Base-by-base conservation (phyloP, 257 asterid species). In the Lycium barbarum region DNA sequence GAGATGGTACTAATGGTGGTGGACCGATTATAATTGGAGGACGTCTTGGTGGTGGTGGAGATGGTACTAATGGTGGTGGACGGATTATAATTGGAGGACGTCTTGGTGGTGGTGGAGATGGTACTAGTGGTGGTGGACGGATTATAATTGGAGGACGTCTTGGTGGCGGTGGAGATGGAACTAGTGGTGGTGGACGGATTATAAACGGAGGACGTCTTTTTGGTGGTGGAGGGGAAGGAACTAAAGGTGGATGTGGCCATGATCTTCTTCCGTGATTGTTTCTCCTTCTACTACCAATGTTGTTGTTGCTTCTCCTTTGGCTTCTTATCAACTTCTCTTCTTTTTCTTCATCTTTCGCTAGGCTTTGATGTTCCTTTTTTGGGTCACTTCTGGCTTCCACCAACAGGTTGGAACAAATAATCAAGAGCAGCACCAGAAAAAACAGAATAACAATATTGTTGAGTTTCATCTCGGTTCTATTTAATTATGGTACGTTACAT, bases 181-280 rank as follows among this genome's bases (percentile, higher is more conserved):
- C 81, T 13, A 49, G 79, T 7, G 79, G 55, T 40, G 79, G 79
- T 71, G 79, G 57, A 17, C 17, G 57, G 36, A 71, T 40, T 4
- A 43, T 43, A 40, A 68, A 2, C 0, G 61, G 81, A 2, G 63
- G 81, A 1, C 22, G 81, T 7, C 47, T 0, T 40, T 40, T 40
- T 18, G 80, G 57, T 9, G 79, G 79, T 9, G 57, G 79, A 9
- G 79, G 57, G 0, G 80, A 72, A 0, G 80, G 80, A 0, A n/a
- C 80, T 18, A 72, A 26, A 18, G 80, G 80, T 43, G 80, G 80
- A 43, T 22, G 63, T 51, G 63, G 65, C 40, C 0, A 26, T 26
- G 65, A 78, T 14, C 26, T 78, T 78, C 65, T 78, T 78, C 82
- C 22, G 1, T 13, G 43, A 14, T 13, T 78, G 82, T 8, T 49